Percentiles rank a stretch among this genome's conserved stretches.
phyloP scores from a whole-genome alignment of 2,329 filamentous ascomycete species.

The Dothidotthia symphoricarpi region DNA sequence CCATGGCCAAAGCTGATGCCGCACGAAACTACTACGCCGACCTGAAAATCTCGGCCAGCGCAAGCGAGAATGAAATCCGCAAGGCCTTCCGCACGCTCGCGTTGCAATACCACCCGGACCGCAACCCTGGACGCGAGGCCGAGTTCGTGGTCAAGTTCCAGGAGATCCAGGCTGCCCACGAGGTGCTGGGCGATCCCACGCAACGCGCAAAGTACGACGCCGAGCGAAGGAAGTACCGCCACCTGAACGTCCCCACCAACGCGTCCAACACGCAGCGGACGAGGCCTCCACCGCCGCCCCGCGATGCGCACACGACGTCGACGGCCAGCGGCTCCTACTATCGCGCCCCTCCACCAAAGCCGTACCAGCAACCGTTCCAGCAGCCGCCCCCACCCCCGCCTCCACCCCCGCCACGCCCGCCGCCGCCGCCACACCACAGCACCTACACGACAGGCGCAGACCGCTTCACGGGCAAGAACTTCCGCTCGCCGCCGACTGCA shows the following conservation, averaged over 20 bases:
- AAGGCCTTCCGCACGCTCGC: slow-evolving; percentile 84
- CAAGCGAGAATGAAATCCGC: slow-evolving; percentile 73
- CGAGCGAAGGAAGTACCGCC: slow-evolving; percentile 52
- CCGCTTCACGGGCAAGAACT: slow-evolving; percentile 45
- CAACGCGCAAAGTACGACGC: slow-evolving; percentile 61
- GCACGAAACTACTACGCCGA: slow-evolving; percentile 82
- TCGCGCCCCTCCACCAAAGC: slow-evolving; percentile 30
- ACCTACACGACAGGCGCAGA: slow-evolving; percentile 44
- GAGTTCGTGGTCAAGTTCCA: slow-evolving; percentile 83
- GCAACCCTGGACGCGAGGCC: slow-evolving; percentile 77
- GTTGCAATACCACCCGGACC: slow-evolving; percentile 82
- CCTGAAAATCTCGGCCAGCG: slow-evolving; percentile 67
- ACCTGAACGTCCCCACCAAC: slow-evolving; percentile 31
- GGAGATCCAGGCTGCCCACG: slow-evolving; percentile 80
- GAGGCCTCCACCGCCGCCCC: slow-evolving; percentile 46
- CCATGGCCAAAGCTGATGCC: slow-evolving; percentile 67
- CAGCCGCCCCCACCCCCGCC: slow-evolving; percentile 10
- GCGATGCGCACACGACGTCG: slow-evolving; percentile 44
- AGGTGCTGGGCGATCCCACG: slow-evolving; percentile 65
- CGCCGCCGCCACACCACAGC: slow-evolving; percentile 28
- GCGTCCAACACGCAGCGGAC: slow-evolving; percentile 43
- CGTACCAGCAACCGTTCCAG: slow-evolving; percentile 15
- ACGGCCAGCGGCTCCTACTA: slow-evolving; percentile 37
- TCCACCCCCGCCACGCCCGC: slow-evolving; percentile 22
- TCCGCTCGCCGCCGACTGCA: slow-evolving; percentile 39